Base-by-base conservation (phyloP, 192 early-diverging fungal species). In the Spizellomyces sp. region DNA sequence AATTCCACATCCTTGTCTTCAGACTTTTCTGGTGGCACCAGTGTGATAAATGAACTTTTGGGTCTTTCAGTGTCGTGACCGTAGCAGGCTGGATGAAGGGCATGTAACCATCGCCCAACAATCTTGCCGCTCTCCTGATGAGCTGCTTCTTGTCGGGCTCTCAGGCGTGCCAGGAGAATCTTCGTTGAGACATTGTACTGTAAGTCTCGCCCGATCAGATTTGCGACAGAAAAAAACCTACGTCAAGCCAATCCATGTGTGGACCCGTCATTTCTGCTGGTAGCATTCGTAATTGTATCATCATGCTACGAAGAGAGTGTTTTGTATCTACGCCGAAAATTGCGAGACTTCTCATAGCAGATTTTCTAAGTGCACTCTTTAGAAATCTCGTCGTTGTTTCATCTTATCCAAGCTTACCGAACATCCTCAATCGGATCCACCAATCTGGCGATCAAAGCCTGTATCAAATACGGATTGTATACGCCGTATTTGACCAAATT, bases 261-360 rank as follows among this genome's bases (percentile, higher is more conserved):
- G 67, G 67, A 8, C 22, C 36, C 0, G 8, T 50, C 5, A 42
- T 47, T 21, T 17, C 27, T 5, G 56, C 22, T 9, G 78, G 73
- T 15, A 83, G 41, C 75, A 83, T 75, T 14, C 64, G 65, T 21
- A 83, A 43, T 54, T 63, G 43, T 9, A 82, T 48, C 81, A 83
- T 75, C 9, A 64, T 63, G 17, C 48, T 66, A 1, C 74, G 71
- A 42, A 83, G 56, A 8, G 81, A 52, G 12, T 74, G 46, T 9
- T 55, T 71, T 15, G 76, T 70, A 56, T 80, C 60, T 12, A 83
- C 78, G 9, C 78, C 81, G 19, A 77, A 76, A 8, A 64, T 46
- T 15, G 64, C 71, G 44, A 83, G 67, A 27, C 75, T 57, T 15
- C 64, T 67, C 65, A 70, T 78, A 15, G 74, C 81, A 10, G 77